Conservation (phyloP, 23 red algal genomes). For the Gracilaria vermiculophylla region DNA sequence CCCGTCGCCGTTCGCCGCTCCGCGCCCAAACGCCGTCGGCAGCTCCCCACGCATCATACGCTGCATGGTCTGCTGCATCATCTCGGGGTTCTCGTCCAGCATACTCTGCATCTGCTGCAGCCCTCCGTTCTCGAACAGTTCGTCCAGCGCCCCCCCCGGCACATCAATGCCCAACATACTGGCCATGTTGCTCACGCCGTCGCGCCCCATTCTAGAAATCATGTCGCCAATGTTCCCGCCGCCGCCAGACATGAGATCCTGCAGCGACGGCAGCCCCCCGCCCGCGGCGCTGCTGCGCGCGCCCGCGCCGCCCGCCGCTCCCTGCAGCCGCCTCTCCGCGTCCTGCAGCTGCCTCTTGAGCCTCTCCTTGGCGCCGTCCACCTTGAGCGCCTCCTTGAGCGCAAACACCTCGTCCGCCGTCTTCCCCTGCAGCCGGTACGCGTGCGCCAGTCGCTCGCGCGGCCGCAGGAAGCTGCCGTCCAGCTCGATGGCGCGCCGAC, state of each 20-base stretch:
- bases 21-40: background rate
- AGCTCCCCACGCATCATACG: background rate
- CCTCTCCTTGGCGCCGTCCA: constrained; percentile 33
- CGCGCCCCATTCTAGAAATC: constrained; percentile 20
- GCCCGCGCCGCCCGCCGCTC: background rate
- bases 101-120: constrained; percentile 26
- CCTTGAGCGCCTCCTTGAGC: constrained; percentile 19
- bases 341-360: background rate
- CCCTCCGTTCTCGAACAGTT: constrained; percentile 26
- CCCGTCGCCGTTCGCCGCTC: background rate
- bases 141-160: background rate
- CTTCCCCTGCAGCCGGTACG: constrained; percentile 74
- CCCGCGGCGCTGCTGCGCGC: background rate
- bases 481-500: constrained; percentile 56
- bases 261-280: background rate
- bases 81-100: constrained; percentile 6
- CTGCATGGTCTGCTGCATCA: constrained; percentile 37
- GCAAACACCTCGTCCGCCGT: constrained; percentile 48
- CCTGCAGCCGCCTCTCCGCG: constrained; percentile 12
- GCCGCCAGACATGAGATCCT: background rate
- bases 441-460: constrained; percentile 74
- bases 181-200: constrained; percentile 12
- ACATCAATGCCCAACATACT: constrained; percentile 25
- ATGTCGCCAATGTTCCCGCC: background rate
- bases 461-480: constrained; percentile 69